phyloP scores from a whole-genome alignment of 805 yeast genomes.

The Teunomyces lycoperdinae region DNA sequence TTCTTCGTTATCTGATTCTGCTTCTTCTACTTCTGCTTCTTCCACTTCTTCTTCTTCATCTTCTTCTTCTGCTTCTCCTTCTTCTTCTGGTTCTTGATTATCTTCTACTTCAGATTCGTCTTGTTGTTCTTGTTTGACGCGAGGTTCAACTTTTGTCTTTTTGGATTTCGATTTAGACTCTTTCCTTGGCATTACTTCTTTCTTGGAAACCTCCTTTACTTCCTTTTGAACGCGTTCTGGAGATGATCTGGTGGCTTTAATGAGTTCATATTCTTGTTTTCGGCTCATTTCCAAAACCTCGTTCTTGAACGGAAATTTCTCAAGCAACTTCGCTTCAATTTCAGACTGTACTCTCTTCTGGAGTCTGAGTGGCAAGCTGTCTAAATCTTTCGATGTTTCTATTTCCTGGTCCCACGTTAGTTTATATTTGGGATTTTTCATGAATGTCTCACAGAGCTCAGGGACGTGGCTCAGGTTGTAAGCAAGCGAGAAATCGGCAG shows the following conservation, averaged over 20 bases:
- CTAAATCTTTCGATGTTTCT: slow-evolving; percentile 20
- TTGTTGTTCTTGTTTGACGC: neutral
- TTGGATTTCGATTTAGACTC: slow-evolving; percentile 1
- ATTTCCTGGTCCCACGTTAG: slow-evolving; percentile 33
- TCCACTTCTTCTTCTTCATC: neutral
- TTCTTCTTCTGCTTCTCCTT: neutral
- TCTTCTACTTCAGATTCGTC: neutral
- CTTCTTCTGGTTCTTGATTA: neutral
- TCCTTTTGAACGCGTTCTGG: neutral
- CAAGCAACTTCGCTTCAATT: slow-evolving; percentile 26
- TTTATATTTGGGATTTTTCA: slow-evolving; percentile 22
- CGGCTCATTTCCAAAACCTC: slow-evolving; percentile 24
- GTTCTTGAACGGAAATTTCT: slow-evolving; percentile 36
- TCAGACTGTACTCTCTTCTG: slow-evolving; percentile 39
- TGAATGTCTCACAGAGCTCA: slow-evolving; percentile 30
- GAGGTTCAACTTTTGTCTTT: neutral
- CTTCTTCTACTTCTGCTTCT: slow-evolving; percentile 3
- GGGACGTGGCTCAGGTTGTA: slow-evolving; percentile 23
- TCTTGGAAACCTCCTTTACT: neutral
- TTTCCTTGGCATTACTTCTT: neutral
- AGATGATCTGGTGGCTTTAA: slow-evolving; percentile 7
- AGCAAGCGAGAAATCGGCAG: slow-evolving; percentile 35
- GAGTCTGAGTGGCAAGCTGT: slow-evolving; percentile 36
- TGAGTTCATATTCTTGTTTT: slow-evolving; percentile 18
- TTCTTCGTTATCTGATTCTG: slow-evolving; percentile 5